Evolutionary conservation across 495 filamentous ascomycete species (phyloP), one percentile per base, ranked within the genome.

Genomic region (Aspergillus asperescens): DNA sequence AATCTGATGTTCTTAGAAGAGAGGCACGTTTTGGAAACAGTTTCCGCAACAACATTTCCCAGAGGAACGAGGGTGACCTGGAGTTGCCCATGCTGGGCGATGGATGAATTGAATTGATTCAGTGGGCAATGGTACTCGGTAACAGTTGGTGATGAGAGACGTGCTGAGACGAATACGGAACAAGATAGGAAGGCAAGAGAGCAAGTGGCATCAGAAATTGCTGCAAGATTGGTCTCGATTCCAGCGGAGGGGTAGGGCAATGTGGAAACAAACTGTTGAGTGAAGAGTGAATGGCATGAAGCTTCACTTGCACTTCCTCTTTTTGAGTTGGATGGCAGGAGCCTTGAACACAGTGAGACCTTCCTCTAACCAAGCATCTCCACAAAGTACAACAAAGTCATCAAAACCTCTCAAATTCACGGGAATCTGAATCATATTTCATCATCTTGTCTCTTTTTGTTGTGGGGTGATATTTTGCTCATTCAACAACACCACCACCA

Each of bases 11-110:
- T 32, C 53, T 43, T 1, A 46, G 32, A 31, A 12, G 47, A 48
- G 55, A 60, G 9, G 24, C 22, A 31, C 56, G 56, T n/a, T 47
- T 59, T 18, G 54, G 42, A 18, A 59, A 59, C 8, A 64, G 40
- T 39, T 59, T 61, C 18, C 47, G 45, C 18, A 50, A 24, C 22
- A 54, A 41, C 4, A 49, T 15, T 7, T 53, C 58, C 62, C 58
- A 64, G 29, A 61, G 44, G 13, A 52, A 42, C 10, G 54, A 56
- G 22, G 43, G 29, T n/a, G 53, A 59, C 40, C 47, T 55, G 48
- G 50, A 52, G 15, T 48, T 35, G 22, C 39, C 44, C 49, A 55
- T 58, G 3, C 16, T 48, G 51, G 15, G 3, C 5, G 20, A 16
- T 46, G 2, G 18, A 16, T 32, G 32, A 10, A 15, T 19, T 23